These are phyloP conservation scores for Wilcoxina mikolae DNA, from an alignment of 495 filamentous ascomycete genomes.

Conservation along the genomic window DNA sequence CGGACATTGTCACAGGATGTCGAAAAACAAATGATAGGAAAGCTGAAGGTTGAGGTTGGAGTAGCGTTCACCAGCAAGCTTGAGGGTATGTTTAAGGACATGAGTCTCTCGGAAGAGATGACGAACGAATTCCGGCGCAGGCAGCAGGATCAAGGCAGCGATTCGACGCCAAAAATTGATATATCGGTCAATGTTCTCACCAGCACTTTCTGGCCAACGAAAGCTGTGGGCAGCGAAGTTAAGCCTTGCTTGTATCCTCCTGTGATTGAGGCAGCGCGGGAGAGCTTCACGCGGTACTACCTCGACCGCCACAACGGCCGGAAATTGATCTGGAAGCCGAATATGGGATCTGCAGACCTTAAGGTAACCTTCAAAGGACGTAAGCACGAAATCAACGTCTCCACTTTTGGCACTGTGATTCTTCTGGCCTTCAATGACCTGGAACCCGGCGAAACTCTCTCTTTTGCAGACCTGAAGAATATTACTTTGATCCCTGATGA, in stretches of 20 bases:
- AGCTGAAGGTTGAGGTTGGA: slow-evolving; percentile 91
- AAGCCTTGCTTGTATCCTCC: slow-evolving; percentile 52
- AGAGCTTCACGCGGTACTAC: slow-evolving; percentile 85
- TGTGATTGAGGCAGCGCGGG: slow-evolving; percentile 59
- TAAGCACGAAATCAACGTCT: slow-evolving; percentile 78
- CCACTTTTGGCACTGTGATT: slow-evolving; percentile 85
- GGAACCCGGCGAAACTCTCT: slow-evolving; percentile 45
- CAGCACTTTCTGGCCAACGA: slow-evolving; percentile 90
- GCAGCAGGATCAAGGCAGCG: slow-evolving; percentile 31
- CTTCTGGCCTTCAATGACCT: slow-evolving; percentile 80
- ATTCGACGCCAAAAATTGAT: slow-evolving; percentile 57
- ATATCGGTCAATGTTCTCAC: slow-evolving; percentile 75
- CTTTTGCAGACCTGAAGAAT: slow-evolving; percentile 65
- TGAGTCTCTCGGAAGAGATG: slow-evolving; percentile 79
- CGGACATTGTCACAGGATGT: slow-evolving; percentile 77
- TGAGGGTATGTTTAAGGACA: slow-evolving; percentile 97
- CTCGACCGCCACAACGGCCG: slow-evolving; percentile 72
- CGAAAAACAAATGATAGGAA: slow-evolving; percentile 87
- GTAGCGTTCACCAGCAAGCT: slow-evolving; percentile 85
- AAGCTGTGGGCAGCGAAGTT: slow-evolving; percentile 40
- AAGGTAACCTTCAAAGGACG: slow-evolving; percentile 45
- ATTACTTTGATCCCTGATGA: slow-evolving; percentile 63
- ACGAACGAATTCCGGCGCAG: slow-evolving; percentile 36
- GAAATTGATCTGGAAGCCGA: slow-evolving; percentile 68
- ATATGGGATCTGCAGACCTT: slow-evolving; percentile 76